Percentiles rank a stretch among this genome's conserved stretches.
phyloP scores from a whole-genome alignment of 176 grass and related monocot genomes.

The maize (Zea mays) region Zm-B73-REFERENCE-NAM-5.0 NC_050100.1:2575501-2576000 shows the following conservation, averaged over 20 bases:
- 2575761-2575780: not conserved
- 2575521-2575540: not conserved
- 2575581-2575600: not conserved
- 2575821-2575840: not conserved
- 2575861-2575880: not conserved
- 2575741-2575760: not conserved
- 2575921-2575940: not conserved
- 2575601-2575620: not conserved
- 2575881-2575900: not conserved
- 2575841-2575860: not conserved
- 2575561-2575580: not conserved
- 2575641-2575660: not conserved
- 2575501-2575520: not conserved
- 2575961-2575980: slow-evolving; percentile 10
- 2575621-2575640: not conserved
- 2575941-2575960: slow-evolving; percentile 6
- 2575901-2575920: not conserved
- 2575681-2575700: not conserved
- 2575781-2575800: not conserved
- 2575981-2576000: no score
- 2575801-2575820: not conserved
- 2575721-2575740: not conserved
- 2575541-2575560: not conserved
- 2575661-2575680: not conserved
- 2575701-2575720: not conserved